A percentile compares a stretch with the other conserved stretches of the same genome.
Conservation (phyloP, 768 basidiomycete genomes). For the Boletellus ananas region DNA sequence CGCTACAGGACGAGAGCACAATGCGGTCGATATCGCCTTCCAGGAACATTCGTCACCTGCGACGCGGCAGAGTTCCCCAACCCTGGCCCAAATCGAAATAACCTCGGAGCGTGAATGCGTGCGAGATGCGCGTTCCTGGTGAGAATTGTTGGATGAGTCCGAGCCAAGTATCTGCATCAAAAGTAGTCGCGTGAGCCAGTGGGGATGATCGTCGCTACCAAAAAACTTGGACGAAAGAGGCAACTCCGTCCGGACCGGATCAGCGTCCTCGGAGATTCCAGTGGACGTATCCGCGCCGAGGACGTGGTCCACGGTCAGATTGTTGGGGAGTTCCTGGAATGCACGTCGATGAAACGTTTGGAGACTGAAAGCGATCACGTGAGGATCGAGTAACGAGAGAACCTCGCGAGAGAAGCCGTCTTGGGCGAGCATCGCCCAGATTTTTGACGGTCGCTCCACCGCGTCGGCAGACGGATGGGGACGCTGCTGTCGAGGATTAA, state of each 20-base stretch:
- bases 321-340: slow-evolving; percentile 49
- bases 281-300: slow-evolving; percentile 29
- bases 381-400: slow-evolving; percentile 59
- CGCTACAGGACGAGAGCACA: slow-evolving; percentile 72
- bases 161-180: slow-evolving; percentile 66
- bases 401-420: slow-evolving; percentile 69
- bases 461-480: slow-evolving; percentile 19
- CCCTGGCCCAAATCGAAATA: slow-evolving; percentile 65
- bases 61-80: slow-evolving; percentile 70
- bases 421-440: slow-evolving; percentile 53
- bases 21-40: slow-evolving; percentile 65
- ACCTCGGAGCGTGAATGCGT: slow-evolving; percentile 72
- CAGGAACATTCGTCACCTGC: slow-evolving; percentile 78
- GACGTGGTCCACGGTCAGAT: slow-evolving; percentile 47
- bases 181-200: slow-evolving; percentile 78
- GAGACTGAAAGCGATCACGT: slow-evolving; percentile 60
- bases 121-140: slow-evolving; percentile 43
- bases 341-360: slow-evolving; percentile 56
- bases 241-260: neutral
- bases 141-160: slow-evolving; percentile 40
- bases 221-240: slow-evolving; percentile 42
- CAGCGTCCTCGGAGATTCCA: slow-evolving; percentile 4
- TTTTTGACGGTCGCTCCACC: slow-evolving; percentile 29
- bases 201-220: slow-evolving; percentile 66
- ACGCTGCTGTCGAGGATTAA: slow-evolving; percentile 22